Base-by-base conservation (phyloP, 2,329 filamentous ascomycete species). In the Aspergillus melleus region DNA sequence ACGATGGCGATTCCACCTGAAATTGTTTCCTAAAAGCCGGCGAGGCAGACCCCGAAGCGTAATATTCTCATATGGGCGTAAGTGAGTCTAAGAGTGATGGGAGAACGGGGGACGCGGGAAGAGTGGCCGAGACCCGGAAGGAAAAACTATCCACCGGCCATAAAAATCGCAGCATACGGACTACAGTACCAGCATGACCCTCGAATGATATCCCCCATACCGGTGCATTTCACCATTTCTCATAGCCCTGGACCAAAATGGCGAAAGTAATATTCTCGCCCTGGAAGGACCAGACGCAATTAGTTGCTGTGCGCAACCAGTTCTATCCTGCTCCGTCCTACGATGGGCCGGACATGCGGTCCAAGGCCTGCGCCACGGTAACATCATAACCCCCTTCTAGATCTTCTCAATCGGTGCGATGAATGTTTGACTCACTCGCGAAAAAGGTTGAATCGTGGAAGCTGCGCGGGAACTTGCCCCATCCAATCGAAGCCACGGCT, bases 401-500 rank as follows among this genome's bases (percentile, higher is more conserved):
- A 36, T 49, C 50, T 52, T 26, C 32, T 57, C 46, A 44, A 47
- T n/a, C n/a, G 60, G n/a, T 20, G 6, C 16, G 22, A 49, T 54
- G 46, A 19, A 24, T 24, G 24, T 24, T 58, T 49, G 60, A 32
- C 49, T 39, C 49, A 6, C 30, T 47, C 8, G 11, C 1, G 20
- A 8, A 10, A 46, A 19, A 80, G 78, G 76, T 80, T n/a, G 73
- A 69, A 58, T 74, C 72, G 2, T 80, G 78, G 78, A 80, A 80
- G 59, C 50, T 78, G 22, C 74, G 77, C 42, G 78, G 77, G 19
- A 78, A 76, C 64, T 69, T 80, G 4, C 78, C 78, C 9, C 78
- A 80, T 62, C 68, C 77, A 12, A 75, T 80, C n/a, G 78, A 80
- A 62, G 76, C 78, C 2, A 80, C 78, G 0, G 78, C 78, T 6